Evolutionary conservation across 768 basidiomycete species (phyloP).

Genomic region (Naganishia vaughanmartiniae): DNA sequence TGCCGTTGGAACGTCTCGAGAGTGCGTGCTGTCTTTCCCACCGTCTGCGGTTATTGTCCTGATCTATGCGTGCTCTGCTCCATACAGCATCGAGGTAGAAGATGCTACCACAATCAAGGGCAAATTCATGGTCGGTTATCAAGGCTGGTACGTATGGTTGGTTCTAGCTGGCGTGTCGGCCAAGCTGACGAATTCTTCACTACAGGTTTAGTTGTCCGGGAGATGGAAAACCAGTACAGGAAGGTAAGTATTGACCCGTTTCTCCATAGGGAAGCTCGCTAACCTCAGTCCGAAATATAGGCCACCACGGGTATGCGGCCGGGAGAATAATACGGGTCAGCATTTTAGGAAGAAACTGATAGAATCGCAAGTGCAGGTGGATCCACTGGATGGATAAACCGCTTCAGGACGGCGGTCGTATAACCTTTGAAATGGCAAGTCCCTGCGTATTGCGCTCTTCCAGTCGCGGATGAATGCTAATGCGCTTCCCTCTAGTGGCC

Average conservation of each 20-base stretch:
- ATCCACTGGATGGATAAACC: constrained; percentile 77
- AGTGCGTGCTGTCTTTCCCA: not conserved
- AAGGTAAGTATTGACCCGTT: constrained; percentile 54
- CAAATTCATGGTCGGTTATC: constrained; percentile 81
- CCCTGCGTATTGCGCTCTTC: not conserved
- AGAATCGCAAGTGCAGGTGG: constrained; percentile 55
- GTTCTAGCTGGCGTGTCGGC: not conserved
- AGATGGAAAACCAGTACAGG: constrained; percentile 66
- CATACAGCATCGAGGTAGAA: constrained; percentile 2
- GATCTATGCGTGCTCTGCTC: no score
- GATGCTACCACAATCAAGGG: constrained; percentile 74
- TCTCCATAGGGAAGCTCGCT: not conserved
- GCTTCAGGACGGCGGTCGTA: constrained; percentile 65
- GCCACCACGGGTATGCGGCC: constrained; percentile 17
- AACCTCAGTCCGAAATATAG: not conserved
- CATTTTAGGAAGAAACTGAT: not conserved
- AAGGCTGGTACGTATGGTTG: constrained; percentile 66
- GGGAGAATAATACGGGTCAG: no score
- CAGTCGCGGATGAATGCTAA: not conserved
- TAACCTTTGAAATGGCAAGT: constrained; percentile 63
- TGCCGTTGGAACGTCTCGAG: not conserved
- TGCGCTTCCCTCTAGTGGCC: constrained; percentile 24
- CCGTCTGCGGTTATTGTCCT: not conserved
- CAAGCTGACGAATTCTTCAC: not conserved
- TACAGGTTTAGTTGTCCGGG: constrained; percentile 69